These are phyloP conservation scores for Massarina eburnea DNA, from an alignment of 2,329 filamentous ascomycete species.

Conservation along the genomic window DNA sequence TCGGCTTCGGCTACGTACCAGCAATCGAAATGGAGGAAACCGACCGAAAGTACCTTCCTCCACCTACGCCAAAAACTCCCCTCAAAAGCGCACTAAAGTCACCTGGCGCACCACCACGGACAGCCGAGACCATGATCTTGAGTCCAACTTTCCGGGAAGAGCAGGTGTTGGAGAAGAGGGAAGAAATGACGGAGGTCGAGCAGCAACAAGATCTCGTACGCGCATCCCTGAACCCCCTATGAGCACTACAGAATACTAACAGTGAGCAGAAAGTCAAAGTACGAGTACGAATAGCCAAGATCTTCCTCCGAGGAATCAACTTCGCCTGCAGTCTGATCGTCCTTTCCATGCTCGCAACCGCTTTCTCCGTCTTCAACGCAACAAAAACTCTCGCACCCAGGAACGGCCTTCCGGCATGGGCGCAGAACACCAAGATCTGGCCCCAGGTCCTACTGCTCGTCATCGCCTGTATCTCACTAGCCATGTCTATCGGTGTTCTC, in stretches of 20 bases:
- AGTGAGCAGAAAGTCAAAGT: conserved; percentile 80
- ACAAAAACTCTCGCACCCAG: conserved; percentile 73
- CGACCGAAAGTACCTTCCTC: conserved; percentile 46
- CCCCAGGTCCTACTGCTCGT: conserved; percentile 81
- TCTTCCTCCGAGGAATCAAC: conserved; percentile 91
- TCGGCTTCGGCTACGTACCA: conserved; percentile 86
- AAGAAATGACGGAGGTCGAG: conserved; percentile 78
- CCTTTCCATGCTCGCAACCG: conserved; percentile 83
- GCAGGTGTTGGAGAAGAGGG: conserved; percentile 80
- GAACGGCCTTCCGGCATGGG: conserved; percentile 85
- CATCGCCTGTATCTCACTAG: conserved; percentile 78
- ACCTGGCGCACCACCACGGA: conserved; percentile 73
- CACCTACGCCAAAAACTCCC: conserved; percentile 72
- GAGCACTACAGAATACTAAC: conserved; percentile 35
- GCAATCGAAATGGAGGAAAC: conserved; percentile 58
- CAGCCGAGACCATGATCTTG: conserved; percentile 72
- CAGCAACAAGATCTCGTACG: conserved; percentile 86
- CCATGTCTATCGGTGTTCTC: conserved; percentile 78
- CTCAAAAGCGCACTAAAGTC: conserved; percentile 89
- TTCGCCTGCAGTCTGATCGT: conserved; percentile 97
- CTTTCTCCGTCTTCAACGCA: conserved; percentile 88
- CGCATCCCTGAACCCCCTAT: not conserved
- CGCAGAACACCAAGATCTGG: conserved; percentile 76
- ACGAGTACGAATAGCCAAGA: conserved; percentile 88
- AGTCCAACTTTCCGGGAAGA: conserved; percentile 93